Percentiles rank a stretch among this genome's conserved stretches.
These are phyloP conservation scores for Theobroma cacao DNA, from an alignment of 345 rosid genomes.

Conservation along the genomic window DNA sequence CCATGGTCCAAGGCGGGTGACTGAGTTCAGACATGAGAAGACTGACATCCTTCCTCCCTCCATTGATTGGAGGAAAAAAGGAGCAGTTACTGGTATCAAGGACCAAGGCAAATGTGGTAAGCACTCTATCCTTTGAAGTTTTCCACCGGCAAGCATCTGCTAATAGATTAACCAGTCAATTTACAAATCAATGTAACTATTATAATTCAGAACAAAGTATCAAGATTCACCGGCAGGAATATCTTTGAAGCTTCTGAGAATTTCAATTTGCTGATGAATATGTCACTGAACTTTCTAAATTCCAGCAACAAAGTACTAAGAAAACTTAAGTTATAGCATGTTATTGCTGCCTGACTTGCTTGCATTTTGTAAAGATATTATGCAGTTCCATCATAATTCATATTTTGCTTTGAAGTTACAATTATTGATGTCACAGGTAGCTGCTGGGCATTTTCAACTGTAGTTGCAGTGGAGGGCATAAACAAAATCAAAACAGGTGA, in stretches of 20 bases:
- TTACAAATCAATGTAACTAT: background rate
- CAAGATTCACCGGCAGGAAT: background rate
- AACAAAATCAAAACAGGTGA: constrained; percentile 43
- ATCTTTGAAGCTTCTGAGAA: background rate
- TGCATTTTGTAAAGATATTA: background rate
- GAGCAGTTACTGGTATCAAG: constrained; percentile 36
- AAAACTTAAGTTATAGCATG: background rate
- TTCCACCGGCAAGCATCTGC: background rate
- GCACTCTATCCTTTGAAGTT: background rate
- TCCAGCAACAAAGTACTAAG: background rate
- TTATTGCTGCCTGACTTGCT: background rate
- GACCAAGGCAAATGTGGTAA: constrained; percentile 40
- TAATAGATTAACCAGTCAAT: background rate
- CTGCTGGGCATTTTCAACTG: constrained; percentile 42
- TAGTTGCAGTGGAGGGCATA: constrained; percentile 38
- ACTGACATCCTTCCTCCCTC: constrained; percentile 27
- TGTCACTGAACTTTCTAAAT: background rate
- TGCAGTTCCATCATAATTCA: background rate
- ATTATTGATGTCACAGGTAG: constrained; percentile 24
- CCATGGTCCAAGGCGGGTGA: constrained; percentile 19
- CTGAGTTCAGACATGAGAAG: constrained; percentile 19
- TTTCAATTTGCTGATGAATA: background rate
- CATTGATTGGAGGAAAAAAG: constrained; percentile 40
- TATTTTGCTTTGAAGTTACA: background rate
- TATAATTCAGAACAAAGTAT: background rate